Evolutionary conservation across 208 protist species (phyloP), one percentile per base, ranked within the genome.

Genomic region (Trypanosoma melophagium): DNA sequence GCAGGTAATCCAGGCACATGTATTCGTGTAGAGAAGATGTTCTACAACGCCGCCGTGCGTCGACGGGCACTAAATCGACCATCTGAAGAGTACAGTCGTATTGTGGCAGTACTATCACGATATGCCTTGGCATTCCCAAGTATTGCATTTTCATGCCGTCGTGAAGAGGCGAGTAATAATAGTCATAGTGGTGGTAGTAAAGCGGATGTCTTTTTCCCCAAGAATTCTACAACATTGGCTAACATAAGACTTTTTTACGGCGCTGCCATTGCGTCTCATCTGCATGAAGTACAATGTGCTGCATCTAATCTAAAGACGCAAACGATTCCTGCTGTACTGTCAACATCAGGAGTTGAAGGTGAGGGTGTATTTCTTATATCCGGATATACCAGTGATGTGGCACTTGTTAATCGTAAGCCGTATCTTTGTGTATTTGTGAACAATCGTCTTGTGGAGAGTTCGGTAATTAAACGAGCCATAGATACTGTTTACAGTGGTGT

Each of bases 81-180:
- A 0, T 70, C 74, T 0, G 97, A 99, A 41, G 98, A 99, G 80
- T 98, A 97, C 76, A 67, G 78, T 50, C 79, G 83, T 47, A 87
- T 99, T 38, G 76, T 92, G 0, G 84, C 98, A 49, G 83, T 99
- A 1, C 83, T 98, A 7, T 81, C 83, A 16, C 79, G 92, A 8
- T 98, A 98, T 77, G 87, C 94, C 19, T 56, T 94, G 12, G 84
- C 86, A 4, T 94, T 95, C 62, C 86, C 87, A 3, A 69, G 73
- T 49, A 80, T 94, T 22, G 84, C 74, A 0, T 95, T 96, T 25
- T 82, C 86, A 0, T 92, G 87, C 61, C 76, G 76, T 17, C 77
- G 83, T 8, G 73, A 85, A 13, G 77, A 71, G 22, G 61, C 58
- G 28, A 61, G 47, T 10, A 65, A 59, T 24, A 51, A 60, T 38